Evolutionary conservation across 768 basidiomycete species (phyloP).

Genomic region (Psilocybe tampanensis): DNA sequence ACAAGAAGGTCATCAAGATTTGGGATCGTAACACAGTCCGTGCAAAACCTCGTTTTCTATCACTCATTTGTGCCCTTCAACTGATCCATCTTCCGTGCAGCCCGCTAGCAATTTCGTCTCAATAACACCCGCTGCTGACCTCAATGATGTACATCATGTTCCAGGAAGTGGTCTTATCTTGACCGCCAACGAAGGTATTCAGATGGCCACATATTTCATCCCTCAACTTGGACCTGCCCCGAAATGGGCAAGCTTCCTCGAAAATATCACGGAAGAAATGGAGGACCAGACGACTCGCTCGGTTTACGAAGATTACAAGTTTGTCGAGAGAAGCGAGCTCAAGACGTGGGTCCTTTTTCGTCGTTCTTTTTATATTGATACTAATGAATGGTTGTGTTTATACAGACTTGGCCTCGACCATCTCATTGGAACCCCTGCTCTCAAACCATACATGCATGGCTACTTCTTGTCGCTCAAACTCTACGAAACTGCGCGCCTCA

Average conservation of each 20-base stretch:
- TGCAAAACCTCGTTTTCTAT: slow-evolving; percentile 10
- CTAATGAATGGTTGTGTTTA: slow-evolving; percentile 10
- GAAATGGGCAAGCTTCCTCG: slow-evolving; percentile 96
- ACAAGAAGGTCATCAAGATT: slow-evolving; percentile 96
- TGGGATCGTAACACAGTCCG: slow-evolving; percentile 88
- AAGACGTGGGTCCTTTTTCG: slow-evolving; percentile 61
- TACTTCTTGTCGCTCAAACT: slow-evolving; percentile 96
- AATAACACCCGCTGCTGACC: slow-evolving; percentile 86
- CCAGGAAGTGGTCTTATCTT: slow-evolving; percentile 88
- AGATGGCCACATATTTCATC: slow-evolving; percentile 92
- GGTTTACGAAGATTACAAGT: slow-evolving; percentile 97
- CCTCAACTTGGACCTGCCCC: slow-evolving; percentile 97
- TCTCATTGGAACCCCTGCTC: slow-evolving; percentile 90
- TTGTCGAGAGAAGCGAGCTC: slow-evolving; percentile 86
- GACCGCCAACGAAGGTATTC: slow-evolving; percentile 95
- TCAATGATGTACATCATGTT: slow-evolving; percentile 90
- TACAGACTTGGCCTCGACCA: slow-evolving; percentile 90
- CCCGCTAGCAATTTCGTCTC: slow-evolving; percentile 87
- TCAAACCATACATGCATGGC: slow-evolving; percentile 99
- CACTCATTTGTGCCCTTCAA: slow-evolving; percentile 1
- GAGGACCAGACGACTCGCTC: slow-evolving; percentile 81
- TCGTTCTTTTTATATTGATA: background rate
- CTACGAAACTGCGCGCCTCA: slow-evolving; percentile 93
- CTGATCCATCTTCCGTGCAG: slow-evolving; percentile 45
- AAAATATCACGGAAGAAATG: slow-evolving; percentile 98